Percentiles rank a stretch among this genome's conserved stretches.
phyloP scores from a whole-genome alignment of 768 basidiomycete species.

The Naganishia friedmannii region DNA sequence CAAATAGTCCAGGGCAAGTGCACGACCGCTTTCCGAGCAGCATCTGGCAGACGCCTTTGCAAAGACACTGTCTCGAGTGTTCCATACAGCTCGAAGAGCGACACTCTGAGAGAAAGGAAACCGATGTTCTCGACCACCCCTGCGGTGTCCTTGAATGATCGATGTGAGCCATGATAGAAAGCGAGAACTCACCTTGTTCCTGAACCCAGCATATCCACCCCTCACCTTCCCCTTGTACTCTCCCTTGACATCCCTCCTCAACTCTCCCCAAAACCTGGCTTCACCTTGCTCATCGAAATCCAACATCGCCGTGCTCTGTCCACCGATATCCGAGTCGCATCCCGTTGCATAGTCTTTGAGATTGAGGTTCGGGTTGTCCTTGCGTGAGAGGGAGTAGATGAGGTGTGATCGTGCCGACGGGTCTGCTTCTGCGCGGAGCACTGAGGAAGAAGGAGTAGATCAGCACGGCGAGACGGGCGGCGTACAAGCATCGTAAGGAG shows the following conservation, averaged over 20 bases:
- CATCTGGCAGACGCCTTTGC: no score
- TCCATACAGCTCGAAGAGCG: no score
- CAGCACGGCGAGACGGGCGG: neutral
- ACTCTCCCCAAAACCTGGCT: constrained; percentile 71
- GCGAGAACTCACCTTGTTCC: constrained; percentile 65
- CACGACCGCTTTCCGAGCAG: no score
- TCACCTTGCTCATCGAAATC: constrained; percentile 55
- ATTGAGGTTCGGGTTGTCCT: constrained; percentile 44
- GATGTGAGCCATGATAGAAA: no score
- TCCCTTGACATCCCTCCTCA: constrained; percentile 67
- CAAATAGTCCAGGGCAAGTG: no score
- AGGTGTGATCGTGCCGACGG: constrained; percentile 36
- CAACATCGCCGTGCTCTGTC: constrained; percentile 51
- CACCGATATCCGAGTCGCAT: constrained; percentile 85
- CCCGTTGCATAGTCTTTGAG: constrained; percentile 69
- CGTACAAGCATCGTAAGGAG: neutral
- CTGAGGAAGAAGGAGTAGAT: neutral
- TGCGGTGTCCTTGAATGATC: no score
- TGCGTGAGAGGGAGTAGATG: constrained; percentile 40
- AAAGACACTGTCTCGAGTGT: no score
- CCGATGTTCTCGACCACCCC: no score
- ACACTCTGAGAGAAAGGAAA: no score
- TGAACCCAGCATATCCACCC: constrained; percentile 85
- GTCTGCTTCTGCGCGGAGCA: constrained; percentile 26
- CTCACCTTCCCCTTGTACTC: constrained; percentile 68